These are phyloP conservation scores for Penicillium angulare DNA, from an alignment of 495 filamentous ascomycete species.

Conservation along the genomic window DNA sequence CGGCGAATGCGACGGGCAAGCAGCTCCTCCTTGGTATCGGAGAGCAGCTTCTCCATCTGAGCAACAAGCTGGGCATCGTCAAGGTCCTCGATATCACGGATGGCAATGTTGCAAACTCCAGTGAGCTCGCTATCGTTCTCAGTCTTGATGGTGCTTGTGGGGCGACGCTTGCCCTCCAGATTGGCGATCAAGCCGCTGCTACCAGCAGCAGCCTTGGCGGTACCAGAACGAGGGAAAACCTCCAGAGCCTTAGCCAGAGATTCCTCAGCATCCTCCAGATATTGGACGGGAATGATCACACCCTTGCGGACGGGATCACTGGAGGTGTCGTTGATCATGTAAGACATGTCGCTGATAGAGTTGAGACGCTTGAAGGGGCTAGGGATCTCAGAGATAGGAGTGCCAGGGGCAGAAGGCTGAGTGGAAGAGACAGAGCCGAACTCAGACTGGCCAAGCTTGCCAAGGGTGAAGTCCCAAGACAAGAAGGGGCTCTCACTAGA, in stretches of 20 bases:
- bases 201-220: constrained; percentile 28
- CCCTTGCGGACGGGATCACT: constrained; percentile 84
- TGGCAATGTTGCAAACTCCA: constrained; percentile 85
- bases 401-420: constrained; percentile 80
- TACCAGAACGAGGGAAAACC: constrained; percentile 60
- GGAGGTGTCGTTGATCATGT: constrained; percentile 63
- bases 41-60: constrained; percentile 70
- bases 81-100: constrained; percentile 83
- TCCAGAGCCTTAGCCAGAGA: constrained; percentile 77
- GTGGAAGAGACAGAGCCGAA: constrained; percentile 75
- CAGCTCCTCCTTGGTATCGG: constrained; percentile 82
- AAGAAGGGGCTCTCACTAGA: constrained; percentile 76
- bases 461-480: constrained; percentile 92
- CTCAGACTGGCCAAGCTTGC: constrained; percentile 87
- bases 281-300: constrained; percentile 89
- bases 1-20: constrained; percentile 77
- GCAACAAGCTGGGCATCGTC: constrained; percentile 78
- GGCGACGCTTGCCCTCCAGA: constrained; percentile 68
- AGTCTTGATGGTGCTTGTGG: constrained; percentile 38
- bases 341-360: constrained; percentile 96
- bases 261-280: constrained; percentile 92
- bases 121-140: constrained; percentile 74
- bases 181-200: constrained; percentile 64
- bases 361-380: constrained; percentile 74
- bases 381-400: constrained; percentile 59